Conservation (phyloP, 805 yeast species). For the Ogataea naganishii region DNA sequence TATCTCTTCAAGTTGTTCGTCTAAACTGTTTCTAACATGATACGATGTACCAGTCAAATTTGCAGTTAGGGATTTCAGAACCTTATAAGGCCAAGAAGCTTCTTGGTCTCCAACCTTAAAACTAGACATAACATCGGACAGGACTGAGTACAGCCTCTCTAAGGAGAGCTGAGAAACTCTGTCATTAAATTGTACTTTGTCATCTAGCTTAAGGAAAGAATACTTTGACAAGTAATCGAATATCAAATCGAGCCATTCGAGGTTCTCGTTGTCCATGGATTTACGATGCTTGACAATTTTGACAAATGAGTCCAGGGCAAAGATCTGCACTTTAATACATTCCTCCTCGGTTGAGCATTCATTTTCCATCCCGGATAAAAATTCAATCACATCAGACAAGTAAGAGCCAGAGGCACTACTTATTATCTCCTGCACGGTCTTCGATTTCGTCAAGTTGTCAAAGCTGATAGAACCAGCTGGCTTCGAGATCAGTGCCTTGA, state of each 20-base stretch:
- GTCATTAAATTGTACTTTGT: constrained; percentile 13
- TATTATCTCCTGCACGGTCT: constrained; percentile 43
- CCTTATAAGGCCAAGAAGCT: constrained; percentile 5
- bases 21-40: constrained; percentile 31
- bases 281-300: too few relatives aligned
- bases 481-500: constrained; percentile 27
- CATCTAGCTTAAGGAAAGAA: constrained; percentile 33
- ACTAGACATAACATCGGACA: constrained; percentile 29
- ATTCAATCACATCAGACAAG: constrained; percentile 6
- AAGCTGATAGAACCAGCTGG: constrained; percentile 56
- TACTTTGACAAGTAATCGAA: constrained; percentile 29
- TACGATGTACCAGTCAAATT: not conserved
- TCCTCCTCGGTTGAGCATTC: constrained; percentile 9
- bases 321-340: constrained; percentile 12
- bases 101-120: constrained; percentile 10
- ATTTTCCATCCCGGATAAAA: constrained; percentile 5
- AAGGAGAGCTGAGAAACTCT: constrained; percentile 36
- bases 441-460: constrained; percentile 69
- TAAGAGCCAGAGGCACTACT: constrained; percentile 8
- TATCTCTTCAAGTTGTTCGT: constrained; percentile 44
- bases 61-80: not conserved
- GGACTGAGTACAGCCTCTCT: constrained; percentile 60
- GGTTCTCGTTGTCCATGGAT: not conserved
- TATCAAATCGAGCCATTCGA: constrained; percentile 25
- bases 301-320: constrained; percentile 18